A percentile compares a stretch with the other conserved stretches of the same genome.
Conservation (phyloP, 768 basidiomycete species). For the Russula griseocarnosa region DNA sequence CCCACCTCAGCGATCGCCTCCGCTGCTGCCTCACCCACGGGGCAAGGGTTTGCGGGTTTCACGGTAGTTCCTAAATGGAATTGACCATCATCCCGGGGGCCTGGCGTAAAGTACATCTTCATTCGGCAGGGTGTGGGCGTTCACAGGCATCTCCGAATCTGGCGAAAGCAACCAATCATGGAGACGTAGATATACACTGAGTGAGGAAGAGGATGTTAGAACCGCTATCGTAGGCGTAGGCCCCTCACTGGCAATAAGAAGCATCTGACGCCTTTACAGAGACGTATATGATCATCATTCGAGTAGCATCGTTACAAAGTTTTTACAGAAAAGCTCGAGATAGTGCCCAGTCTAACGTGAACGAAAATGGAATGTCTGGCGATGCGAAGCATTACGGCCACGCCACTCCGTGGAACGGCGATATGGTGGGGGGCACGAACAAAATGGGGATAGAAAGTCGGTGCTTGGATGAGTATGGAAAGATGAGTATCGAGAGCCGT, state of each 20-base stretch:
- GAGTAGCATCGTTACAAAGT: constrained; percentile 6
- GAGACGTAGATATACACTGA: too few relatives aligned
- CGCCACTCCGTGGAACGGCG: background rate
- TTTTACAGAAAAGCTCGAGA: constrained; percentile 4
- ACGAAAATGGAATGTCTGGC: background rate
- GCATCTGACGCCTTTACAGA: background rate
- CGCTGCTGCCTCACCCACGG: background rate
- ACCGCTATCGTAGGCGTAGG: background rate
- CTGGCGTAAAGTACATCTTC: background rate
- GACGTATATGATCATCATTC: background rate
- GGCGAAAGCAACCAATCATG: background rate
- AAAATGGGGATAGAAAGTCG: background rate
- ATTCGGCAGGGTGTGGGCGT: background rate
- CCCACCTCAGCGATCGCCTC: background rate
- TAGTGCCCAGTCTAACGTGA: constrained; percentile 6
- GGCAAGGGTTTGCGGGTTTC: background rate
- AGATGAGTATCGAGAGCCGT: background rate
- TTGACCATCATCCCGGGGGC: background rate
- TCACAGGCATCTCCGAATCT: background rate
- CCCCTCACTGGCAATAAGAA: background rate
- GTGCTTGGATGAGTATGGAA: constrained; percentile 1
- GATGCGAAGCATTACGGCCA: background rate
- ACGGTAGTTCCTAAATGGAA: background rate
- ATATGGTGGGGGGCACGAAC: background rate
- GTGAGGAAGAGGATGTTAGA: background rate